A percentile compares a stretch with the other conserved stretches of the same genome.
Evolutionary conservation across 306 rosid genomes (phyloP).

Genomic region (Dryas octopetala): DNA sequence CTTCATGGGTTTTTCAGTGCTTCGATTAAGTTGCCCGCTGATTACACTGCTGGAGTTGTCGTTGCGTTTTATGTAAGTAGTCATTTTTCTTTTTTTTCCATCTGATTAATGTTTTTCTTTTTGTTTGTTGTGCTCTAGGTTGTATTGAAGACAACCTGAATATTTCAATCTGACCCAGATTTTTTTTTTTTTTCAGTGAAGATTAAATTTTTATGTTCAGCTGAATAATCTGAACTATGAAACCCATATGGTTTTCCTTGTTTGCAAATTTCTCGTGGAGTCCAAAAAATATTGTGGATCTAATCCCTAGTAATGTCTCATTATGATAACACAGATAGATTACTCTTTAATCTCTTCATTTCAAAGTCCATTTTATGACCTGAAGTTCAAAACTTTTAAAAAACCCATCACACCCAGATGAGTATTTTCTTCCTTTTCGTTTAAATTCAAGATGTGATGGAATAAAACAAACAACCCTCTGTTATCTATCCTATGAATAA

Average conservation of each 20-base stretch:
- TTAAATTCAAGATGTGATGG: neutral
- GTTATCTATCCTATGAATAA: neutral
- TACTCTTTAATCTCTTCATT: slow-evolving; percentile 1
- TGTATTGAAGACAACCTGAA: neutral
- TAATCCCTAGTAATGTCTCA: neutral
- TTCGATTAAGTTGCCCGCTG: slow-evolving; percentile 84
- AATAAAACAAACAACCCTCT: neutral
- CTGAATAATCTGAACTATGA: neutral
- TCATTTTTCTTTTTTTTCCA: neutral
- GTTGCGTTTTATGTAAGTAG: slow-evolving; percentile 96
- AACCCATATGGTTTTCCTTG: no score
- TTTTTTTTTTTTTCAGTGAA: neutral
- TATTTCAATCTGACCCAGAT: neutral
- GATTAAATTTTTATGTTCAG: neutral
- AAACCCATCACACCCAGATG: neutral
- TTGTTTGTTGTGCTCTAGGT: neutral
- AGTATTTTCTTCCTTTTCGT: neutral
- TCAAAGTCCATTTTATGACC: neutral
- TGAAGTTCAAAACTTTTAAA: neutral
- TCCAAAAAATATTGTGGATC: neutral
- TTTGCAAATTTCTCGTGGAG: neutral
- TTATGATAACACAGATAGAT: slow-evolving; percentile 1
- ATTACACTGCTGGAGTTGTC: slow-evolving; percentile 95
- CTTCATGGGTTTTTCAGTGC: slow-evolving; percentile 91
- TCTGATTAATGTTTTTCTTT: neutral